Conservation (phyloP, 768 basidiomycete species). For the Suillus tomentosus region DNA sequence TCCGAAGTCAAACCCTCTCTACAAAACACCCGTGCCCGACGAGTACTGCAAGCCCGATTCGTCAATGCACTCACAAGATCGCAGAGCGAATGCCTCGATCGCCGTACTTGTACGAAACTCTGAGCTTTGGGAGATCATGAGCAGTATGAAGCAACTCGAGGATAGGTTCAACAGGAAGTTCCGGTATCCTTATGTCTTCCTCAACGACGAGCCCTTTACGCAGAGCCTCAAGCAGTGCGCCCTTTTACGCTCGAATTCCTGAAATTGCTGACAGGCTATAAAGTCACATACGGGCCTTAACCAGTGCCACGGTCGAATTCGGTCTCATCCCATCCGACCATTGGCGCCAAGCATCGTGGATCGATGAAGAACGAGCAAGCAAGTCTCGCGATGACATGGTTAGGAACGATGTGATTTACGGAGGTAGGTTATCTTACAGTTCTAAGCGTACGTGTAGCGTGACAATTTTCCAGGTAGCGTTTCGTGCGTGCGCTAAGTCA, state of each 20-base stretch:
- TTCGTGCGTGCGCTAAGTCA: slow-evolving; percentile 48
- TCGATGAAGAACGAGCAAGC: slow-evolving; percentile 70
- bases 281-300: slow-evolving; percentile 36
- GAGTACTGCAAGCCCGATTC: slow-evolving; percentile 53
- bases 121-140: slow-evolving; percentile 57
- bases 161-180: slow-evolving; percentile 82
- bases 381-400: slow-evolving; percentile 62
- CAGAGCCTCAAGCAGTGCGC: slow-evolving; percentile 70
- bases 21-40: slow-evolving; percentile 59
- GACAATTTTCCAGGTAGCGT: slow-evolving; percentile 56
- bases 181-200: slow-evolving; percentile 84
- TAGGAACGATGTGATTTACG: slow-evolving; percentile 43
- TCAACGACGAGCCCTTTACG: slow-evolving; percentile 83
- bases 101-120: slow-evolving; percentile 76
- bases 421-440: slow-evolving; percentile 5
- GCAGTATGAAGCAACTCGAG: slow-evolving; percentile 77
- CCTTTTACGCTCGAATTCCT: neutral
- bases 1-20: slow-evolving; percentile 39
- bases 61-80: slow-evolving; percentile 38
- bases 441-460: neutral
- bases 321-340: slow-evolving; percentile 67
- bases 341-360: slow-evolving; percentile 78
- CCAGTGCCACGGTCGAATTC: slow-evolving; percentile 44
- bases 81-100: slow-evolving; percentile 81
- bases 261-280: slow-evolving; percentile 13